A percentile compares a stretch with the other conserved stretches of the same genome.
Evolutionary conservation across 176 grass and related monocot species (phyloP).

Genomic region (Triticum monococcum): DNA sequence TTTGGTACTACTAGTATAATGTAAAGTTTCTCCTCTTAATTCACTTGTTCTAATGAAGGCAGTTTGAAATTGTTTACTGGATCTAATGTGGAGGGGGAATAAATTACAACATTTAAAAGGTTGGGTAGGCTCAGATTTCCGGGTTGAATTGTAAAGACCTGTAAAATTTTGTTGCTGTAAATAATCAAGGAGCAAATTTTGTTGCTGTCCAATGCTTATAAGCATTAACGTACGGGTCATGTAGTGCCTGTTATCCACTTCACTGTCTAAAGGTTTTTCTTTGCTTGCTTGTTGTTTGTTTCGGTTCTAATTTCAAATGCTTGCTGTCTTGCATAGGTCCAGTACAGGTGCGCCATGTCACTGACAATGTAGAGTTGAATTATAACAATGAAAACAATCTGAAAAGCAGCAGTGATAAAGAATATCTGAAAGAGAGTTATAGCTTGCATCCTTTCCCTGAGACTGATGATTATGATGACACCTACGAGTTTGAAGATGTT

Average conservation of each 20-base stretch:
- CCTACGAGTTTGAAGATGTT: constrained; percentile 48
- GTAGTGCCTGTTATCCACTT: background rate
- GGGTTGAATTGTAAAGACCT: constrained; percentile 15
- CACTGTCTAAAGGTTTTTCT: background rate
- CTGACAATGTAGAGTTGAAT: constrained; percentile 20
- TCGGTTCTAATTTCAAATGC: background rate
- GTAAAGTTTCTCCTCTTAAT: constrained; percentile 11
- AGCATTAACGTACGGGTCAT: background rate
- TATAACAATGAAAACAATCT: constrained; percentile 34
- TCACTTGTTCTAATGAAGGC: background rate
- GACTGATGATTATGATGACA: constrained; percentile 41
- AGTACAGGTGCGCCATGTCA: background rate
- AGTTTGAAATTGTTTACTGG: constrained; percentile 20
- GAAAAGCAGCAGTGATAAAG: constrained; percentile 34
- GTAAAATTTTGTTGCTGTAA: too few relatives aligned
- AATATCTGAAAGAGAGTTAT: constrained; percentile 45
- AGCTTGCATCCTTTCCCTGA: constrained; percentile 48
- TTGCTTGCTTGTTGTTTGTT: constrained; percentile 7
- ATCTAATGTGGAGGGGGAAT: background rate
- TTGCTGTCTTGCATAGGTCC: constrained; percentile 45
- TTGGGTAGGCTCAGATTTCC: background rate
- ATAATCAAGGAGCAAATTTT: background rate
- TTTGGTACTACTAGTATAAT: background rate
- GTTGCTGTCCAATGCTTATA: background rate
- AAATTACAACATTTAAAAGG: constrained; percentile 11